phyloP scores from a whole-genome alignment of 73 alveolate genomes.

The Loxodes magnus region DNA sequence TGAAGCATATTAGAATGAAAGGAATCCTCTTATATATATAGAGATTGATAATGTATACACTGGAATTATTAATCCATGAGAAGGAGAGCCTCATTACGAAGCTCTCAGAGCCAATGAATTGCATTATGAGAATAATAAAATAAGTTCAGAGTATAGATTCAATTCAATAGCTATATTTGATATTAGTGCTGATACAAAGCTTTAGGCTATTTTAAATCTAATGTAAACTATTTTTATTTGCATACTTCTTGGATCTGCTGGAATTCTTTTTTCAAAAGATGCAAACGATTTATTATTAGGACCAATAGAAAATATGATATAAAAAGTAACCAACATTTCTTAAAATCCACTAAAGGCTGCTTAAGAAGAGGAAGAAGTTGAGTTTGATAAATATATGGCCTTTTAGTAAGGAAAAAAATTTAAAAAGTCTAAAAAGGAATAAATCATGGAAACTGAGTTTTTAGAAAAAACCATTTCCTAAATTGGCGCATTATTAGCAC shows the following conservation, averaged over 20 bases:
- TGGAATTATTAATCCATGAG: conserved; percentile 5
- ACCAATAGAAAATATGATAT: conserved; percentile 86
- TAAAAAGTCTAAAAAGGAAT: conserved; percentile 18
- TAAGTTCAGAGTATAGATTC: conserved; percentile 10
- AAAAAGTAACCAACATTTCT: conserved; percentile 77
- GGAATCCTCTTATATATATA: conserved; percentile 25
- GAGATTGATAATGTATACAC: background rate
- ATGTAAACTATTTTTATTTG: conserved; percentile 74
- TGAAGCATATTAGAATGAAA: background rate
- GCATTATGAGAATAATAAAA: conserved; percentile 5
- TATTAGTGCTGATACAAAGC: conserved; percentile 22
- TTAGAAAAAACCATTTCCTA: conserved; percentile 40
- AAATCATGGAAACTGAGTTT: conserved; percentile 19
- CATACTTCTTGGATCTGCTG: conserved; percentile 68
- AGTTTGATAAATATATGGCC: conserved; percentile 25
- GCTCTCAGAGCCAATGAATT: conserved; percentile 9
- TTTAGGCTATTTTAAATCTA: conserved; percentile 61
- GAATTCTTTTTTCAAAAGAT: conserved; percentile 67
- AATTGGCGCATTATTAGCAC: conserved; percentile 69
- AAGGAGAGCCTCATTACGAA: background rate
- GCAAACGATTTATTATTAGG: conserved; percentile 64
- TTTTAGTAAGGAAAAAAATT: conserved; percentile 12
- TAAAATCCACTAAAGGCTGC: conserved; percentile 87
- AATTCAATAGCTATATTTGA: conserved; percentile 29
- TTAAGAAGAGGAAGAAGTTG: conserved; percentile 74